Evolutionary conservation across 2,329 filamentous ascomycete species (phyloP).

Genomic region (Emericellopsis cladophorae): DNA sequence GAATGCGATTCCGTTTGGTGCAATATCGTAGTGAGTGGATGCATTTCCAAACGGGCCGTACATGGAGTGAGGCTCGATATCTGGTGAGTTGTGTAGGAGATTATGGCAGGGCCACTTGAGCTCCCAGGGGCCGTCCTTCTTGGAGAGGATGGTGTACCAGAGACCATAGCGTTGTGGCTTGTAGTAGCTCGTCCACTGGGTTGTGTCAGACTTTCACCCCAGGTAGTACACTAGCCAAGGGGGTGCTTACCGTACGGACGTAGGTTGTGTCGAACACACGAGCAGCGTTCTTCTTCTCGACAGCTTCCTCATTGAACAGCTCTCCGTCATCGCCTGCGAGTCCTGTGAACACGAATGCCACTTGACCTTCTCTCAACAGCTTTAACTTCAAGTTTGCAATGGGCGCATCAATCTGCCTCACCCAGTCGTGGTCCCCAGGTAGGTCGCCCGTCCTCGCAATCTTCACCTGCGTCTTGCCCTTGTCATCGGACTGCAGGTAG

Average conservation of each 20-base stretch:
- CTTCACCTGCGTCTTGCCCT: conserved; percentile 18
- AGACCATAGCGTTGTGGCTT: conserved; percentile 18
- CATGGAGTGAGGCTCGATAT: conserved; percentile 16
- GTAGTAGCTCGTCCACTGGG: conserved; percentile 18
- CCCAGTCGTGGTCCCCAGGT: conserved; percentile 10
- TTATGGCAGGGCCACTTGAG: conserved; percentile 15
- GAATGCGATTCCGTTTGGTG: conserved; percentile 20
- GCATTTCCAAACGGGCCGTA: conserved; percentile 10
- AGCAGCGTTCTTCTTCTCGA: conserved; percentile 12
- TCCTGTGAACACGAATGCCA: conserved; percentile 22
- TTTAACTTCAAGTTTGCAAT: conserved; percentile 20
- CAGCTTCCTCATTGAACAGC: conserved; percentile 17
- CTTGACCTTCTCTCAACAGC: conserved; percentile 15
- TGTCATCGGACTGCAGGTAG: conserved; percentile 14
- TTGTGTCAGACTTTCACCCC: neutral
- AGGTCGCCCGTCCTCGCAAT: conserved; percentile 11
- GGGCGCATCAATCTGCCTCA: conserved; percentile 17
- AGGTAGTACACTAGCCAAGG: neutral
- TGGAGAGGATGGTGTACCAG: conserved; percentile 23
- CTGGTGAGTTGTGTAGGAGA: conserved; percentile 12
- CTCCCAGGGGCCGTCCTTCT: conserved; percentile 16
- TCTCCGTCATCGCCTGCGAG: conserved; percentile 15
- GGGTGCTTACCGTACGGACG: conserved; percentile 17
- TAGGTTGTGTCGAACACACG: conserved; percentile 20
- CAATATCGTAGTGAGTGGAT: conserved; percentile 17